A percentile compares a stretch with the other conserved stretches of the same genome.
Evolutionary conservation across 2,329 filamentous ascomycete species (phyloP).

Genomic region (Exophiala sp.): DNA sequence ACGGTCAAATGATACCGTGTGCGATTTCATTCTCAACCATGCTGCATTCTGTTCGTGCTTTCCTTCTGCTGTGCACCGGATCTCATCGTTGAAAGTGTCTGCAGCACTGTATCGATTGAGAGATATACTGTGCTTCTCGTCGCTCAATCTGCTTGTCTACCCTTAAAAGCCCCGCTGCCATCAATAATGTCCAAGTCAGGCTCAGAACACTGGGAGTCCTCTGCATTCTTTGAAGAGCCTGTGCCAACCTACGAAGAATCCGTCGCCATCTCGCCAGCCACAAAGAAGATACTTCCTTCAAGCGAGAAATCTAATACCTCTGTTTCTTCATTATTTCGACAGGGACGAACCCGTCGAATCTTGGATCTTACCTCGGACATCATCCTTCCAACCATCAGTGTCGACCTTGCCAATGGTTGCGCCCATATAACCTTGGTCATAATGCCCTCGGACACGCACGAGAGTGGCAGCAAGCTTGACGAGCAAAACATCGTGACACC

Average conservation of each 20-base stretch:
- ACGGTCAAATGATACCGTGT: too few species aligned
- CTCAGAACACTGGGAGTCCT: constrained; percentile 7
- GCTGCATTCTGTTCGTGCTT: too few species aligned
- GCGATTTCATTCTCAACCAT: too few species aligned
- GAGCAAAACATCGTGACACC: constrained; percentile 36
- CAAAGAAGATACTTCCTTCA: neutral
- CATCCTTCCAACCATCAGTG: constrained; percentile 41
- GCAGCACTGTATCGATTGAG: too few species aligned
- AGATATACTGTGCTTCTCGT: too few species aligned
- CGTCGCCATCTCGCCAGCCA: constrained; percentile 8
- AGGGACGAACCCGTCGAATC: constrained; percentile 39
- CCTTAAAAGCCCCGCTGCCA: too few species aligned
- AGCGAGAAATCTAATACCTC: constrained; percentile 19
- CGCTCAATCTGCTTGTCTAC: too few species aligned
- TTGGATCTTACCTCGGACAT: constrained; percentile 36
- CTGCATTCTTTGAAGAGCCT: constrained; percentile 30
- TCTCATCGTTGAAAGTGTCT: too few species aligned
- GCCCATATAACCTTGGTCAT: constrained; percentile 44
- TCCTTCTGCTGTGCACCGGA: too few species aligned
- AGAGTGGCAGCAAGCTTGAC: constrained; percentile 30
- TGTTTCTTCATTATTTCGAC: constrained; percentile 17
- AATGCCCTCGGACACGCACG: constrained; percentile 41
- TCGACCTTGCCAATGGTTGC: constrained; percentile 40
- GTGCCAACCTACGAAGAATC: constrained; percentile 36
- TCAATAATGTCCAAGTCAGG: constrained; percentile 11